Evolutionary conservation across 2,329 filamentous ascomycete genomes (phyloP).

Genomic region (Aspergillus sp.): DNA sequence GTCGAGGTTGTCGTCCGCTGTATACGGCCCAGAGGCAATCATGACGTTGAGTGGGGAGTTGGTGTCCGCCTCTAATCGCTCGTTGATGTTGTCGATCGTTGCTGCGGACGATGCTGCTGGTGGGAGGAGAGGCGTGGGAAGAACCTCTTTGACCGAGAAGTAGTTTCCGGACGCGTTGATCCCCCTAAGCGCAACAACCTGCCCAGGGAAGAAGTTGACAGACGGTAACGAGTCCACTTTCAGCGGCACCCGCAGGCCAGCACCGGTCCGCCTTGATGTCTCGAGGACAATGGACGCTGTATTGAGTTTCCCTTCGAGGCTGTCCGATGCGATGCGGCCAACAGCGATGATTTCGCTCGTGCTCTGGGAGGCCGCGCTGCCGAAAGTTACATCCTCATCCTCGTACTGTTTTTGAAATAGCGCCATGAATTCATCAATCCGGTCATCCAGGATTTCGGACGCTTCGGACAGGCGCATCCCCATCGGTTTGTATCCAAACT

Average conservation of each 20-base stretch:
- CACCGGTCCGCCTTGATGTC: slow-evolving; percentile 73
- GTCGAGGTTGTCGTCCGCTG: slow-evolving; percentile 80
- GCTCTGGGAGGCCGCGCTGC: slow-evolving; percentile 74
- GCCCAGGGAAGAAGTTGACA: slow-evolving; percentile 87
- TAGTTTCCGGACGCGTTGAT: slow-evolving; percentile 78
- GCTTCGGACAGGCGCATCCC: slow-evolving; percentile 90
- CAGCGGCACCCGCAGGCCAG: slow-evolving; percentile 70
- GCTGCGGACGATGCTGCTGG: slow-evolving; percentile 60
- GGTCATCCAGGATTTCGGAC: slow-evolving; percentile 86
- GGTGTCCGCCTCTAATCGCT: slow-evolving; percentile 56
- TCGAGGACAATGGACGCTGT: slow-evolving; percentile 77
- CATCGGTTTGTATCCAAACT: slow-evolving; percentile 83
- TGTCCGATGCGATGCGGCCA: slow-evolving; percentile 83
- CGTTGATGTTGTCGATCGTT: slow-evolving; percentile 58
- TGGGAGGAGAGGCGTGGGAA: slow-evolving; percentile 65
- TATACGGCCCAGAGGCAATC: slow-evolving; percentile 79
- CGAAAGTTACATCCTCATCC: slow-evolving; percentile 71
- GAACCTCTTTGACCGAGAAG: slow-evolving; percentile 69
- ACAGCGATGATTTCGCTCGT: slow-evolving; percentile 83
- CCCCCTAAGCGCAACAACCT: slow-evolving; percentile 79
- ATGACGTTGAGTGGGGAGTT: slow-evolving; percentile 65
- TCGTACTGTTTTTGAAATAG: slow-evolving; percentile 64
- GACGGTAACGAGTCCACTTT: slow-evolving; percentile 59
- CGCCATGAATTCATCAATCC: slow-evolving; percentile 81
- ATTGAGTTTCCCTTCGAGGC: slow-evolving; percentile 75